Evolutionary conservation across 1,284 basidiomycete species (phyloP), one percentile per base, ranked within the genome.

Genomic region (Phellinidium pouzarii): DNA sequence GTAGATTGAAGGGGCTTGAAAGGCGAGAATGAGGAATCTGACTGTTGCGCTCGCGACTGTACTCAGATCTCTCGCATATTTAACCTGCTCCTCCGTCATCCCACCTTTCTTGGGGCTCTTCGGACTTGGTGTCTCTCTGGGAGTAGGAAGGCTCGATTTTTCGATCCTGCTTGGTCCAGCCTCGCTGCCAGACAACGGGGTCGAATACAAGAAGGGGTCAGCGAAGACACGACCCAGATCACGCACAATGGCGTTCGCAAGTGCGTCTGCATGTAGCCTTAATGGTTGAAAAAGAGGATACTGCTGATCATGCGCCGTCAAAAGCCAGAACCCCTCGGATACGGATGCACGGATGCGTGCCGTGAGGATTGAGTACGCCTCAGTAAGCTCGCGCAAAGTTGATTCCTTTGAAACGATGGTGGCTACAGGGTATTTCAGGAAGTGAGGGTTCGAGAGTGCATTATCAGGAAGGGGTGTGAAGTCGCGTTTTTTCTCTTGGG

Each of bases 241-340:
- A 37, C 84, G 75, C 31, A 77, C 68, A 22, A 88, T 64, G 0
- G 79, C 75, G 9, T 72, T 64, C 1, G 78, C 73, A 46, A 90
- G 72, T 7, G 65, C 65, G 9, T 70, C 69, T 1, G 66, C 63
- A 55, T 83, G 69, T 56, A 75, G 74, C 50, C 79, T 71, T 20
- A 90, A 62, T 0, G 87, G 85, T 45, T 81, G 74, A 59, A 89
- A 87, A 4, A 87, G 68, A 3, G 82, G 82, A 77, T 79, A 84
- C 12, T 79, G 79, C 57, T 76, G 73, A 62, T 82, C 78, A 2
- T 67, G 46, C 69, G 53, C 84, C 77, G 0, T 76, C 74, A 45
- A 68, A 17, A n/a, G 4, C 23, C 46, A 57, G n/a, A 57, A 53
- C 66, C 6, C 71, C 71, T 14, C 67, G 14, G 55, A 48, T 5